Evolutionary conservation across 306 rosid genomes (phyloP).

Genomic region (Vicia villosa): DNA sequence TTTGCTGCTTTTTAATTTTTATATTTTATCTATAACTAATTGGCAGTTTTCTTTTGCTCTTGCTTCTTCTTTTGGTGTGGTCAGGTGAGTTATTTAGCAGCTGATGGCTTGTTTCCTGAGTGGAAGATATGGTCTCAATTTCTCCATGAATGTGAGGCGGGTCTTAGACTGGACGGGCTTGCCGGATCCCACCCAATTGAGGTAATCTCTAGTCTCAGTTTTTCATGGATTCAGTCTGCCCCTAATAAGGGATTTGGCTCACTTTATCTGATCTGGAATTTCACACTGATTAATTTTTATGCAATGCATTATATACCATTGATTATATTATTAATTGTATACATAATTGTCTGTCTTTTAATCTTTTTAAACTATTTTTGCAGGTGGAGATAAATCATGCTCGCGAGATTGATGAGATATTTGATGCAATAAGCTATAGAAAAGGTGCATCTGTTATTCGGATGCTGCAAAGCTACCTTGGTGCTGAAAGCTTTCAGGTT

Average conservation of each 20-base stretch:
- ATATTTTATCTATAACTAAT: not conserved
- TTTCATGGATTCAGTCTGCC: constrained; percentile 6
- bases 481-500: constrained; percentile 90
- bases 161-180: constrained; percentile 87
- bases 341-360: constrained; percentile 5
- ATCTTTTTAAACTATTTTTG: constrained; percentile 34
- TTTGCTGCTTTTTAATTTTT: not conserved
- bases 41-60: constrained; percentile 18
- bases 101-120: constrained; percentile 86
- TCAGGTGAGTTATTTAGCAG: constrained; percentile 93
- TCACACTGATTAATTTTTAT: constrained; percentile 12
- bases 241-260: constrained; percentile 1
- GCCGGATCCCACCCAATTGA: constrained; percentile 96
- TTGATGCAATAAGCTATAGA: constrained; percentile 86
- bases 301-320: not conserved
- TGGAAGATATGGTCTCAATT: constrained; percentile 98
- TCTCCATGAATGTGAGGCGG: constrained; percentile 69
- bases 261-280: constrained; percentile 17
- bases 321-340: not conserved
- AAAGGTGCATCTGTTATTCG: constrained; percentile 95
- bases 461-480: constrained; percentile 97
- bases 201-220: constrained; percentile 49
- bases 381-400: constrained; percentile 97
- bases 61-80: constrained; percentile 21
- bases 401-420: constrained; percentile 84